phyloP scores from a whole-genome alignment of 2,329 filamentous ascomycete genomes.

The Albifimbria verrucaria region DNA sequence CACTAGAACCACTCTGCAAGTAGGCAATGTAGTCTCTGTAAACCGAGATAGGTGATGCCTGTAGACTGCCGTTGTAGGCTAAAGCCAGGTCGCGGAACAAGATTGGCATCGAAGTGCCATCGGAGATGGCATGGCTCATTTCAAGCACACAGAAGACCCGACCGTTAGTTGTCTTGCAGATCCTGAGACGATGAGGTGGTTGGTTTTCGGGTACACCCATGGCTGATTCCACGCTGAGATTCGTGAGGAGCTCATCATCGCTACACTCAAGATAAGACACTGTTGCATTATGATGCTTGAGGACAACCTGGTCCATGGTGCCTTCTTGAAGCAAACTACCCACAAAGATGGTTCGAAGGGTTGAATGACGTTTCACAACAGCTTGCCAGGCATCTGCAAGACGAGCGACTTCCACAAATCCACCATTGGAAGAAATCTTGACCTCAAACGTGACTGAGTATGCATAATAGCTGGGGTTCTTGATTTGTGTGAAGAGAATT shows the following conservation, averaged over 20 bases:
- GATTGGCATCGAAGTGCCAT: conserved; percentile 16
- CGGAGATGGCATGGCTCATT: conserved; percentile 17
- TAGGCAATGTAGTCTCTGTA: conserved; percentile 14
- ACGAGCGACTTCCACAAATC: conserved; percentile 1
- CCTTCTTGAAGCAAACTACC: conserved; percentile 8
- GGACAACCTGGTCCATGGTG: conserved; percentile 15
- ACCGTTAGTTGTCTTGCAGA: not conserved
- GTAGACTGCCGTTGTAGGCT: conserved; percentile 9
- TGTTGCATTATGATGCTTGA: conserved; percentile 3
- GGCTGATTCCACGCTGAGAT: not conserved
- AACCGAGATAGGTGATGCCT: not conserved
- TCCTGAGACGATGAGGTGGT: conserved; percentile 13
- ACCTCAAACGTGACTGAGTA: conserved; percentile 17
- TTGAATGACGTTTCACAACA: conserved; percentile 16
- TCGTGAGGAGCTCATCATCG: not conserved
- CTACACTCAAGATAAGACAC: conserved; percentile 2
- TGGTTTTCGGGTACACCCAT: not conserved
- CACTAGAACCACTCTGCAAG: not conserved
- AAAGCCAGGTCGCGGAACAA: conserved; percentile 12
- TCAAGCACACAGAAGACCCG: conserved; percentile 9
- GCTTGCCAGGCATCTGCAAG: conserved; percentile 15
- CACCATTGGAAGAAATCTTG: accelerated
- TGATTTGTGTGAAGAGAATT: conserved; percentile 16
- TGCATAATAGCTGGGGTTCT: conserved; percentile 12
- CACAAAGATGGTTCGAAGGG: conserved; percentile 18